Evolutionary conservation across 1,284 basidiomycete genomes (phyloP), one percentile per base, ranked within the genome.

Genomic region (Cerrena zonata): DNA sequence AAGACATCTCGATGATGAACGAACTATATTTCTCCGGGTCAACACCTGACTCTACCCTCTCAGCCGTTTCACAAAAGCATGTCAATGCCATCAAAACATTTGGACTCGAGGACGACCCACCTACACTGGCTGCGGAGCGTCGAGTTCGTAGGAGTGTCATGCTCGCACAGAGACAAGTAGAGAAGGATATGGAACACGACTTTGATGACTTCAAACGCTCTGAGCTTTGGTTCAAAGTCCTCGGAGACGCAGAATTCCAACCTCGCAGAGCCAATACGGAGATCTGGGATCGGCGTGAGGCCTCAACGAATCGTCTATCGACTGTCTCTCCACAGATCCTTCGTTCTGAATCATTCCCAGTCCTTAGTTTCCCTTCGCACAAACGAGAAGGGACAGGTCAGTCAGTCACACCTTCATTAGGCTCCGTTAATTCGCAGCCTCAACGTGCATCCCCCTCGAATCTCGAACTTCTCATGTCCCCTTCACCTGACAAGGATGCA

Each of bases 141-240:
- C 78, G 75, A 46, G 86, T 89, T 2, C 79, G 89, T 4, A 74
- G 80, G 45, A 85, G 84, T 53, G 87, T 97, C 15, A 82, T 96
- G 67, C 70, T 88, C 2, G 84, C 91, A 1, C 95, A 98, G 64
- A 74, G 77, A 51, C 88, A 94, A 57, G 83, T 94, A 1, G 90
- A 94, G 61, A 78, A 83, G 25, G 82, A 88, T 48, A 94, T 98
- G 90, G 86, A 90, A 58, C 87, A 89, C 48, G 93, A 96, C 65
- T 96, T 94, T 67, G 84, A 88, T 43, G 82, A 84, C 5, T 98
- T 99, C 65, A 81, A 86, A 59, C 74, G 80, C 53, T 92, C 89
- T 36, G 91, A 94, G 59, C 76, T 97, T 7, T 97, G 90, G 82
- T 88, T 93, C 69, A 86, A 91, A 49, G 92, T 91, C 0, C 73